These are phyloP conservation scores for Populus ilicifolia DNA, from an alignment of 345 rosid species.

Conservation along the genomic window DNA sequence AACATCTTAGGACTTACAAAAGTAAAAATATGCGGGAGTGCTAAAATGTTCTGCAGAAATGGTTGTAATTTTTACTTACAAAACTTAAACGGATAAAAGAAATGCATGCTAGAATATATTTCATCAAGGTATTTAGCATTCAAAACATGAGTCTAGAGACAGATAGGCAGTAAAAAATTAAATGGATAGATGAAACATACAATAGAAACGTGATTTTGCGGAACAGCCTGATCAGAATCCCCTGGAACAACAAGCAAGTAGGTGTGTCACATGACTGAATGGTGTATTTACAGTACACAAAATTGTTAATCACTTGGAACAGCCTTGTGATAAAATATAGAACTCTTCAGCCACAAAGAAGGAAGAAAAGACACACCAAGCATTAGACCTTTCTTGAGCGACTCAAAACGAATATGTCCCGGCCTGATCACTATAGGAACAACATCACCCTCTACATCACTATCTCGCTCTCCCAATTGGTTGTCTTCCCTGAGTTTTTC, in stretches of 20 bases:
- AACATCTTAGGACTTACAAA: neutral
- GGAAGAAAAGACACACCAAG: neutral
- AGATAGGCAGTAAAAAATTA: neutral
- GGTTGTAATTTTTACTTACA: neutral
- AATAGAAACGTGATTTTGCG: constrained; percentile 42
- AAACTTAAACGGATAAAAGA: neutral
- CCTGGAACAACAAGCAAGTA: constrained; percentile 34
- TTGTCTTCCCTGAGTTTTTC: constrained; percentile 12
- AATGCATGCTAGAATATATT: neutral
- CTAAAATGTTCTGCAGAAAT: neutral
- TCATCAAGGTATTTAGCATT: neutral
- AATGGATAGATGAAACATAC: constrained; percentile 39
- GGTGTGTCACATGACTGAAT: constrained; percentile 17
- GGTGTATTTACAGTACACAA: neutral
- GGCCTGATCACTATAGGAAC: constrained; percentile 81
- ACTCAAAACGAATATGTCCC: constrained; percentile 87
- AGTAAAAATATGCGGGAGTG: neutral
- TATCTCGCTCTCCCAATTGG: constrained; percentile 27
- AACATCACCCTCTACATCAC: constrained; percentile 41
- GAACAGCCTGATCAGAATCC: constrained; percentile 38
- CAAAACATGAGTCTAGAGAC: neutral
- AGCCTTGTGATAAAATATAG: constrained; percentile 7
- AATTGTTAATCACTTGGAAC: constrained; percentile 6
- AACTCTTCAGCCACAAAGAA: neutral
- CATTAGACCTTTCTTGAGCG: constrained; percentile 49